Conservation (phyloP, 176 grass and related monocot species). For the Cymbopogon citratus region DNA sequence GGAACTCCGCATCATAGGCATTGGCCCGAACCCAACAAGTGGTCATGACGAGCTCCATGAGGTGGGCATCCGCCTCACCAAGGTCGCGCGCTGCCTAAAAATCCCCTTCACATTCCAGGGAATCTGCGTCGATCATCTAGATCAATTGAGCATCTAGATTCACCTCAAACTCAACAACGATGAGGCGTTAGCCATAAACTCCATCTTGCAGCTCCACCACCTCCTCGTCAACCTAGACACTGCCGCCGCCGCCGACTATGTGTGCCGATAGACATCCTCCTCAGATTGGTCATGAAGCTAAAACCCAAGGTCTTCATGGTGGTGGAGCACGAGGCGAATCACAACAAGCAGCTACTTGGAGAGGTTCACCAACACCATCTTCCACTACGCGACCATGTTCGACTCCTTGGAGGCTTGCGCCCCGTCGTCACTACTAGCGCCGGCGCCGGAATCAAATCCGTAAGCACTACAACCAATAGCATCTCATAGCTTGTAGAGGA, state of each 20-base stretch:
- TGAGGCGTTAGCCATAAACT: conserved; percentile 73
- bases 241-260: background rate
- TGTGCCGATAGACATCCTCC: conserved; percentile 54
- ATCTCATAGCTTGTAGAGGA: too few species aligned
- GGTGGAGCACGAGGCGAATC: conserved; percentile 72
- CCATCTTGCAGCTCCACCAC: conserved; percentile 69
- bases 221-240: conserved; percentile 46
- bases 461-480: too few species aligned
- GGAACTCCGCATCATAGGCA: conserved; percentile 41
- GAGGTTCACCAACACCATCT: conserved; percentile 68
- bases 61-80: conserved; percentile 48
- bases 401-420: conserved; percentile 54
- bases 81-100: conserved; percentile 28
- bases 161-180: conserved; percentile 20
- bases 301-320: conserved; percentile 60
- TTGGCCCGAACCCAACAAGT: conserved; percentile 12
- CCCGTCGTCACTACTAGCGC: background rate
- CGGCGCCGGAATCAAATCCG: background rate
- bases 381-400: conserved; percentile 73
- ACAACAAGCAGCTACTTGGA: conserved; percentile 55
- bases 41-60: conserved; percentile 42
- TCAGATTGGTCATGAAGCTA: conserved; percentile 28
- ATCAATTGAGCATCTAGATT: conserved; percentile 49
- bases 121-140: conserved; percentile 33
- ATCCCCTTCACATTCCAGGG: conserved; percentile 58